phyloP scores from a whole-genome alignment of 164 flowering plant genomes.

The Stephania cephalantha region DNA sequence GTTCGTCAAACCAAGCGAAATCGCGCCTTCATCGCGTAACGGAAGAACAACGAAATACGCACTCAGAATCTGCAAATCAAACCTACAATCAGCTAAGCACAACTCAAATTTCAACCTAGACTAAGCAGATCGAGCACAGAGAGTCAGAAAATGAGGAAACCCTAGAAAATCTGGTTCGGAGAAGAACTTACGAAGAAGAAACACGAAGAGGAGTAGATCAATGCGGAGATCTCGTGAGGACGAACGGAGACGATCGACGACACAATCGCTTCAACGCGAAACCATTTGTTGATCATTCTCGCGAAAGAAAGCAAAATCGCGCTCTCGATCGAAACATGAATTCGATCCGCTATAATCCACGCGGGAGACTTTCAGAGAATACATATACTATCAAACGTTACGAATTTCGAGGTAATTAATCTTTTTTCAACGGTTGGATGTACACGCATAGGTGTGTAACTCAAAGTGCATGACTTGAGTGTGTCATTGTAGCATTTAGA shows the following conservation, averaged over 20 bases:
- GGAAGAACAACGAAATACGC: constrained; percentile 93
- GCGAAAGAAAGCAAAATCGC: too few relatives aligned
- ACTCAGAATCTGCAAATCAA: constrained; percentile 60
- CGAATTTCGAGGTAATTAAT: too few relatives aligned
- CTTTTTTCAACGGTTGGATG: too few relatives aligned
- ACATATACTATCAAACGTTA: too few relatives aligned
- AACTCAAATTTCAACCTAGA: background rate
- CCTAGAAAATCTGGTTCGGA: background rate
- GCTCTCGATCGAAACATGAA: too few relatives aligned
- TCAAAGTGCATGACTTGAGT: too few relatives aligned
- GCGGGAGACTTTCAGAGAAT: too few relatives aligned
- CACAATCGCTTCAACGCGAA: constrained; percentile 45
- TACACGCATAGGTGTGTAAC: too few relatives aligned
- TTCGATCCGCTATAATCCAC: too few relatives aligned
- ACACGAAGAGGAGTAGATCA: constrained; percentile 70
- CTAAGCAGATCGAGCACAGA: background rate
- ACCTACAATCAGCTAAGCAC: background rate
- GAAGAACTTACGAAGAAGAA: constrained; percentile 79
- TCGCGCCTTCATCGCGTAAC: constrained; percentile 93
- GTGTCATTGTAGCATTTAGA: too few relatives aligned
- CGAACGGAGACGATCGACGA: constrained; percentile 63
- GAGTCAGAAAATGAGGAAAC: background rate
- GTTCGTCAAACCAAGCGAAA: constrained; percentile 74
- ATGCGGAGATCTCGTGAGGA: constrained; percentile 75
- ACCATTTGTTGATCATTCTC: background rate